Evolutionary conservation across 2,329 filamentous ascomycete genomes (phyloP).

Genomic region (Tolypocladium pustulatum): DNA sequence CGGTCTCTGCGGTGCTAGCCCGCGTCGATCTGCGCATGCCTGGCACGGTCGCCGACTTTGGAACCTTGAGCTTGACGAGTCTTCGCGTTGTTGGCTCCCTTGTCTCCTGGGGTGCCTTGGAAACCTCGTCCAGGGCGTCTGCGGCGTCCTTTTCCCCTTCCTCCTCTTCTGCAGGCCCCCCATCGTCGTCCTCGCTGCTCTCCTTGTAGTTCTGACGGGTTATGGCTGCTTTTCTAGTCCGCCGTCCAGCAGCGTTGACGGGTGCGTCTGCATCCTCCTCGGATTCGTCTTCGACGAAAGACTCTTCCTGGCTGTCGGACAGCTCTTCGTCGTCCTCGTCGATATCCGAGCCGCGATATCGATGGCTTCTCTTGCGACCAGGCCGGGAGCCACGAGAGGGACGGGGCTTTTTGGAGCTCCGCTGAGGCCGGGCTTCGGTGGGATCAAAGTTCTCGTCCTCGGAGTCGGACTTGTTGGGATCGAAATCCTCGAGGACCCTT

Average conservation of each 20-base stretch:
- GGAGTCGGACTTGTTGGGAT: constrained; percentile 56
- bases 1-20: constrained; percentile 42
- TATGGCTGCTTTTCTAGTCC: constrained; percentile 35
- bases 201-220: constrained; percentile 37
- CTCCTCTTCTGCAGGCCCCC: constrained; percentile 17
- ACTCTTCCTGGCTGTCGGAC: constrained; percentile 41
- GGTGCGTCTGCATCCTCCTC: constrained; percentile 30
- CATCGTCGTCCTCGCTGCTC: constrained; percentile 25
- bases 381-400: constrained; percentile 23
- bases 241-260: constrained; percentile 36
- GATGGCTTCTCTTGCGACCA: constrained; percentile 24
- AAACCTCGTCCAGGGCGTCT: constrained; percentile 19
- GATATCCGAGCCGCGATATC: constrained; percentile 51
- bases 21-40: constrained; percentile 38
- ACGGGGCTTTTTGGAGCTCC: constrained; percentile 30
- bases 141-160: constrained; percentile 11
- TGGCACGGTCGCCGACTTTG: constrained; percentile 14
- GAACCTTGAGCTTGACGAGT: constrained; percentile 35
- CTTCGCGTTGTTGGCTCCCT: constrained; percentile 18
- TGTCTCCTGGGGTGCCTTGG: constrained; percentile 15
- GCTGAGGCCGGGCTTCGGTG: constrained; percentile 30
- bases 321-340: constrained; percentile 48
- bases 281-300: constrained; percentile 32
- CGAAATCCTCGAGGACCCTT: constrained; percentile 47
- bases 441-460: constrained; percentile 58